Base-by-base conservation (phyloP, 176 grass and related monocot species). In the Thalia dealbata region DNA sequence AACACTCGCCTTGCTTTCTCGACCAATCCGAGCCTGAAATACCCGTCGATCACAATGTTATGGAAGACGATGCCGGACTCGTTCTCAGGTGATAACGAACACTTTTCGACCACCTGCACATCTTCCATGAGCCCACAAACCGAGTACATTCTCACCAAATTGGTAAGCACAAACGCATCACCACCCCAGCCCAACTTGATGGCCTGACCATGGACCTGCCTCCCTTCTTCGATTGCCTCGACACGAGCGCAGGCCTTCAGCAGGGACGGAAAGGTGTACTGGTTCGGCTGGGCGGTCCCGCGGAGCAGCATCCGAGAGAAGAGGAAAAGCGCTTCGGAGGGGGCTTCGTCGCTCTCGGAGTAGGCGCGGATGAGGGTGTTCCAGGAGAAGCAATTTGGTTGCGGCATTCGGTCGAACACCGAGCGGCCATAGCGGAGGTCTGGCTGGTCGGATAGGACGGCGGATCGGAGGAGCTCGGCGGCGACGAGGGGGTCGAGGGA, bases 181-280 rank as follows among this genome's bases (percentile, higher is more conserved):
- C 67, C 67, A 26, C 52, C 41, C 72, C 84, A 77, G 8, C 75
- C 80, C 5, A 86, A 69, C 14, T 67, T 76, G 9, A 82, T 60
- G 2, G 83, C 75, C 1, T 91, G 83, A 7, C 70, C 79, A 4
- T 88, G 83, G 6, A 88, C 78, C 9, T 52, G 67, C 15, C 19
- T 50, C 0, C 91, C 91, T 67, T 58, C 69, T 5, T 2, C 14
- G 3, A 61, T 24, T 4, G 74, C 74, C 1, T 72, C 76, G 23
- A 81, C 21, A 43, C 59, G 67, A 54, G 83, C 81, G 67, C 91
- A 96, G 2, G 83, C 81, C 78, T 96, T 96, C 66, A 96, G 75
- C 32, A 88, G 75, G 54, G 84, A 96, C 2, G 88, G 88, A 63
- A 85, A 96, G 0, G 88, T 91, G 19, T 84, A 82, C 70, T 82